phyloP scores from a whole-genome alignment of 2,329 filamentous ascomycete genomes.

The Colletotrichum gigasporum region DNA sequence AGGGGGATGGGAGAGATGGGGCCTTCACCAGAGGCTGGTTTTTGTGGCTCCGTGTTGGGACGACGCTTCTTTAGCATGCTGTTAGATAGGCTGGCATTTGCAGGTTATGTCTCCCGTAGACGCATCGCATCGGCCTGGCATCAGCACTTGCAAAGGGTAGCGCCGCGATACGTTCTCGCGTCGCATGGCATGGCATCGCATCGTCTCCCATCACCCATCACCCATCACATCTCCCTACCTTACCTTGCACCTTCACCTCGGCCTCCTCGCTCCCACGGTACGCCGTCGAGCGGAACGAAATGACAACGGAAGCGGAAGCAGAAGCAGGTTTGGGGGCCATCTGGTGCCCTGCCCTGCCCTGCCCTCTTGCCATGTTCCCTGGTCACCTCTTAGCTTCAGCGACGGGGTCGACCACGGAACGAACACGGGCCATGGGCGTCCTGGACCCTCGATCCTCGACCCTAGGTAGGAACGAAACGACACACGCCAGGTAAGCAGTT shows the following conservation, averaged over 20 bases:
- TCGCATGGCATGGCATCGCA: neutral
- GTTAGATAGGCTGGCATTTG: slow-evolving; percentile 4
- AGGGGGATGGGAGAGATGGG: too few species aligned
- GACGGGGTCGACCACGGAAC: slow-evolving; percentile 20
- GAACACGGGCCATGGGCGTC: slow-evolving; percentile 18
- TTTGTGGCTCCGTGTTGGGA: slow-evolving; percentile 31
- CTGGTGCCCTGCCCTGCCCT: slow-evolving; percentile 8
- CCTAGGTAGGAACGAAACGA: slow-evolving; percentile 19
- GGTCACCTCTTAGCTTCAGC: neutral
- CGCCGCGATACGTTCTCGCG: slow-evolving; percentile 16
- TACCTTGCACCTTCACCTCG: neutral
- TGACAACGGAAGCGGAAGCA: neutral
- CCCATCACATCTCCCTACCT: too few species aligned
- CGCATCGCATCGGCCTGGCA: slow-evolving; percentile 26
- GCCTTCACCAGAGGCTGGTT: slow-evolving; percentile 28
- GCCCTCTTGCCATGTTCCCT: neutral
- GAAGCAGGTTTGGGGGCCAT: slow-evolving; percentile 14
- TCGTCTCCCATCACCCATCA: slow-evolving; percentile 1
- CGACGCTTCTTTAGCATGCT: slow-evolving; percentile 30
- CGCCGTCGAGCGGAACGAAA: neutral
- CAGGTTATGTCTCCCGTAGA: slow-evolving; percentile 3
- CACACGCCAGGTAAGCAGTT: slow-evolving; percentile 15
- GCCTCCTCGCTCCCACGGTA: neutral
- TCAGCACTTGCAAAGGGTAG: slow-evolving; percentile 31
- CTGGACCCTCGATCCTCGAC: slow-evolving; percentile 11